A percentile compares a stretch with the other conserved stretches of the same genome.
These are phyloP conservation scores for Rubia tinctorum DNA, from an alignment of 305 asterid genomes.

Conservation along the genomic window DNA sequence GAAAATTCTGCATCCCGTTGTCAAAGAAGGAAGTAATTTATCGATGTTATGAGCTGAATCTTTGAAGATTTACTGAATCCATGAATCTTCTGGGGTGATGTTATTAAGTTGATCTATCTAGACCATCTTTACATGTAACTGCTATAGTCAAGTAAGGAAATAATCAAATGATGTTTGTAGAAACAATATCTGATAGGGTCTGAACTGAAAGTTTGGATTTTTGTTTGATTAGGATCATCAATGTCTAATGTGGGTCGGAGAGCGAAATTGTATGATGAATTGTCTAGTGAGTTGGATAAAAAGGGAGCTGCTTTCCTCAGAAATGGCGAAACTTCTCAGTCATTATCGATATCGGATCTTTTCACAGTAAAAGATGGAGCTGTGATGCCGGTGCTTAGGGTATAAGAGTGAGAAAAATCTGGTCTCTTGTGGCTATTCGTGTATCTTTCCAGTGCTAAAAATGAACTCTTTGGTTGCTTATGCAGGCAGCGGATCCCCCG, in stretches of 20 bases:
- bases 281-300: conserved; percentile 78
- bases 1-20: background rate
- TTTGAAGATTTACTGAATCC: background rate
- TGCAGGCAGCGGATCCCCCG: conserved; percentile 81
- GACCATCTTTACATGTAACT: background rate
- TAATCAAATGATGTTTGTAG: background rate
- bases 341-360: conserved; percentile 75
- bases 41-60: conserved; percentile 2
- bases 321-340: conserved; percentile 92
- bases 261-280: conserved; percentile 55
- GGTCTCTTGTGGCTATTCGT: conserved; percentile 6
- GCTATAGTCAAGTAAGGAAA: background rate
- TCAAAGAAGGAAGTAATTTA: background rate
- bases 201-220: conserved; percentile 3
- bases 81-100: background rate
- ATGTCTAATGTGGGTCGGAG: conserved; percentile 57
- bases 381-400: conserved; percentile 70
- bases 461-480: conserved; percentile 19
- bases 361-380: conserved; percentile 60
- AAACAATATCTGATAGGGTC: background rate
- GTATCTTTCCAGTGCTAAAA: conserved; percentile 13
- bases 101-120: conserved; percentile 1
- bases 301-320: conserved; percentile 80
- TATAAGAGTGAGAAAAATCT: conserved; percentile 22
- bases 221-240: conserved; percentile 36